Evolutionary conservation across 2,329 filamentous ascomycete species (phyloP).

Genomic region (Cladosporium sp.): DNA sequence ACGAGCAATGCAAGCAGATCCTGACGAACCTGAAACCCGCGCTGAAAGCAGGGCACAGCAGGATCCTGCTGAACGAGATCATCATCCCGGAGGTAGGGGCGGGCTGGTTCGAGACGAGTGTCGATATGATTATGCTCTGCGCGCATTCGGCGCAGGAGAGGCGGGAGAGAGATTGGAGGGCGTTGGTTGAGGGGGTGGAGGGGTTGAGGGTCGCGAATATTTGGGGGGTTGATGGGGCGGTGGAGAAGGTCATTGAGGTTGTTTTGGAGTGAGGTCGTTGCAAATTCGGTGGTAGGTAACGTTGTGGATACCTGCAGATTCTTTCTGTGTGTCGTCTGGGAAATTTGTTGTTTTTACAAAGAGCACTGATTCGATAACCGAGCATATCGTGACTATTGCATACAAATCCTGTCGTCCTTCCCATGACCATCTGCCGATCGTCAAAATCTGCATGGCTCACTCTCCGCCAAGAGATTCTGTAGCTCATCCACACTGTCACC

Average conservation of each 20-base stretch:
- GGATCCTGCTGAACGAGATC: slow-evolving; percentile 29
- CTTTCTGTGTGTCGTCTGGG: too few relatives aligned
- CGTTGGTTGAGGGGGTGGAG: background rate
- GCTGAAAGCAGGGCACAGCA: slow-evolving; percentile 24
- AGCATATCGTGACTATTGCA: too few relatives aligned
- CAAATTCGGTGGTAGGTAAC: background rate
- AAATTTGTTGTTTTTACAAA: too few relatives aligned
- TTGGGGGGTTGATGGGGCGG: slow-evolving; percentile 11
- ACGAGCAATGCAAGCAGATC: slow-evolving; percentile 24
- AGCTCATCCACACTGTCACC: too few relatives aligned
- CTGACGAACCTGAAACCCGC: slow-evolving; percentile 22
- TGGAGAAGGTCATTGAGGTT: slow-evolving; percentile 15
- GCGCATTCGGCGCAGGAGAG: slow-evolving; percentile 20
- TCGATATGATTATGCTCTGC: slow-evolving; percentile 25
- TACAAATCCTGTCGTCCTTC: too few relatives aligned
- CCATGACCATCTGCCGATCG: too few relatives aligned
- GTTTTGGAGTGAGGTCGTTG: background rate
- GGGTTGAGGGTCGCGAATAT: background rate
- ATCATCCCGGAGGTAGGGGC: slow-evolving; percentile 24
- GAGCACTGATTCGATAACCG: too few relatives aligned
- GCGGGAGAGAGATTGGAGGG: slow-evolving; percentile 3
- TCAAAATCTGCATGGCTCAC: too few relatives aligned
- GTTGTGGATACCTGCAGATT: background rate
- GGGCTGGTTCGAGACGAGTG: slow-evolving; percentile 20
- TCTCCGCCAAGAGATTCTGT: too few relatives aligned